phyloP scores from a whole-genome alignment of 805 yeast genomes.

The Zygotorulaspora sp. region DNA sequence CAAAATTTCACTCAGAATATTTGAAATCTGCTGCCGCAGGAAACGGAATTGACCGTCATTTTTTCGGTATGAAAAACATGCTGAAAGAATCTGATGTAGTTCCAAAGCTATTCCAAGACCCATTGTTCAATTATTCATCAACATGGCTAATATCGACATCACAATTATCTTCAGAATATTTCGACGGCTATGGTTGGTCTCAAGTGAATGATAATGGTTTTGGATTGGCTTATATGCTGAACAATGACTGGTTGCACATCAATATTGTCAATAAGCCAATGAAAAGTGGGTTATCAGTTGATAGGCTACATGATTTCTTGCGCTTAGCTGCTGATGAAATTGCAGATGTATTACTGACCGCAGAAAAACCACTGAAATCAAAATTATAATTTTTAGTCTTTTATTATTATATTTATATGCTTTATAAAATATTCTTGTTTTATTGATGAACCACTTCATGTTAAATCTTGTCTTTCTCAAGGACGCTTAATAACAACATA shows the following conservation, averaged over 20 bases:
- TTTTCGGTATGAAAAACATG: constrained; percentile 80
- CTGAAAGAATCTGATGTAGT: constrained; percentile 44
- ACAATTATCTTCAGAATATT: constrained; percentile 77
- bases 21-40: constrained; percentile 78
- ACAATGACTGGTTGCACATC: constrained; percentile 77
- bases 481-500: too few relatives aligned
- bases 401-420: not conserved
- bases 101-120: constrained; percentile 71
- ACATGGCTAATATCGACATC: constrained; percentile 88
- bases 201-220: constrained; percentile 92
- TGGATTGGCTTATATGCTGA: constrained; percentile 91
- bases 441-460: too few relatives aligned
- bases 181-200: constrained; percentile 93
- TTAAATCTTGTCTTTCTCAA: too few relatives aligned
- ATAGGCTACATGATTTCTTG: constrained; percentile 59
- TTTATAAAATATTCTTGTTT: not conserved
- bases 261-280: constrained; percentile 66
- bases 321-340: constrained; percentile 78
- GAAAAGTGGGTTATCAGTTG: constrained; percentile 23
- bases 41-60: constrained; percentile 87
- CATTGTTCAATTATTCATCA: constrained; percentile 67
- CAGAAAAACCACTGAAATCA: constrained; percentile 12
- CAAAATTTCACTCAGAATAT: constrained; percentile 68
- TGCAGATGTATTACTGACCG: constrained; percentile 49
- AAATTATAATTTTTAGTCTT: constrained; percentile 12